These are phyloP conservation scores for Kwoniella shandongensis DNA, from an alignment of 768 basidiomycete genomes.

Conservation along the genomic window DNA sequence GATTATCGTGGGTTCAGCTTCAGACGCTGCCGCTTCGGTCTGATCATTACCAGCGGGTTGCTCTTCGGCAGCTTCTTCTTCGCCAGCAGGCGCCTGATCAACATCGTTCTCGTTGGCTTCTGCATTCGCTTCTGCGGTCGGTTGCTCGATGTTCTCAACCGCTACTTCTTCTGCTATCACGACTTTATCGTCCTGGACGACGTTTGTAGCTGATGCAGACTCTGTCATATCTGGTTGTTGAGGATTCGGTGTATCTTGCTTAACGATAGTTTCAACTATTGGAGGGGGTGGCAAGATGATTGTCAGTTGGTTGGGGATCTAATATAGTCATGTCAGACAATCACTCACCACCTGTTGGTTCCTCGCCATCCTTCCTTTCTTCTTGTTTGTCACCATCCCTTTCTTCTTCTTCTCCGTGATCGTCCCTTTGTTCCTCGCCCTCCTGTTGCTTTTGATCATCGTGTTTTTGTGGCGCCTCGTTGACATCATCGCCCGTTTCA, in stretches of 20 bases:
- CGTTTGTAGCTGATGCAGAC: neutral
- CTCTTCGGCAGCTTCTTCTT: too few relatives aligned
- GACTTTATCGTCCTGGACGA: neutral
- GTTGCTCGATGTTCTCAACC: too few relatives aligned
- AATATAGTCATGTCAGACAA: neutral
- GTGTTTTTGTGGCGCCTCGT: too few relatives aligned
- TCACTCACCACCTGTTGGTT: conserved; percentile 11
- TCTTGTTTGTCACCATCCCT: conserved; percentile 17
- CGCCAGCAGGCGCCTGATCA: too few relatives aligned
- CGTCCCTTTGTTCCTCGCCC: conserved; percentile 11
- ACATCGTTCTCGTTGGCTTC: too few relatives aligned
- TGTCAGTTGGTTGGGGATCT: neutral
- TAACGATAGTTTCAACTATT: neutral
- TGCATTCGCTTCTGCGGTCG: too few relatives aligned
- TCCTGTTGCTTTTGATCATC: too few relatives aligned
- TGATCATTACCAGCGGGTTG: too few relatives aligned
- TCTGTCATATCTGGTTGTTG: conserved; percentile 4
- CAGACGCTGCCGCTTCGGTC: too few relatives aligned
- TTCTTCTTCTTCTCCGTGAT: conserved; percentile 23
- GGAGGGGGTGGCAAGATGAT: neutral
- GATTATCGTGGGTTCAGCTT: too few relatives aligned
- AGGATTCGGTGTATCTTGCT: conserved; percentile 7
- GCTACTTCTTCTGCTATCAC: too few relatives aligned
- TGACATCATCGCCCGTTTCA: conserved; percentile 6
- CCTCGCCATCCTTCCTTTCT: conserved; percentile 4